A percentile compares a stretch with the other conserved stretches of the same genome.
Conservation (phyloP, 148 eudicot species). For the Fallopia convolvulus region DNA sequence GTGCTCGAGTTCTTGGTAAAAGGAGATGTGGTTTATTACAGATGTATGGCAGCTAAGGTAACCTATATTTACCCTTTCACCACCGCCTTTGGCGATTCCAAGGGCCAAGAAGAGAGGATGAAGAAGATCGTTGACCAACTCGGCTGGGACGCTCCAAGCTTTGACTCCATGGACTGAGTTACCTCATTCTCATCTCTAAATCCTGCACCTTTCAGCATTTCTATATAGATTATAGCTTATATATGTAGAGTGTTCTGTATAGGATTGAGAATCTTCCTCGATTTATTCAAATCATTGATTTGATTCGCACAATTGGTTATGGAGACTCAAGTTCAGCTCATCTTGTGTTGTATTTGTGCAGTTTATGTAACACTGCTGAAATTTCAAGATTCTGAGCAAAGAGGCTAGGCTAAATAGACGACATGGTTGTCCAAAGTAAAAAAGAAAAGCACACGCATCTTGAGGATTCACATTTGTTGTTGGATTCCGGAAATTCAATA, state of each 20-base stretch:
- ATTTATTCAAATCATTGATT: not conserved
- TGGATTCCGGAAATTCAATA: too few species aligned
- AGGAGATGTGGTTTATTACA: slow-evolving; percentile 75
- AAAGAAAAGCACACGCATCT: too few species aligned
- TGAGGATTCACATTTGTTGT: too few species aligned
- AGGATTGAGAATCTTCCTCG: not conserved
- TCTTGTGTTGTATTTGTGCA: not conserved
- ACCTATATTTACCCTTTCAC: slow-evolving; percentile 90
- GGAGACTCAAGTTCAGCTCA: not conserved
- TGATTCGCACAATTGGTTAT: not conserved
- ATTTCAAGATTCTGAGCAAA: too few species aligned
- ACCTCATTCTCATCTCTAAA: not conserved
- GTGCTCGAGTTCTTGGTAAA: slow-evolving; percentile 77
- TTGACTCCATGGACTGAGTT: slow-evolving; percentile 57
- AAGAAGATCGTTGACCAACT: slow-evolving; percentile 57
- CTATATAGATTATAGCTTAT: not conserved
- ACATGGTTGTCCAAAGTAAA: too few species aligned
- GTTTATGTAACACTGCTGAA: not conserved
- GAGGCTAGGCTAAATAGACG: too few species aligned
- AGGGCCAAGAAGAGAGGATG: slow-evolving; percentile 88
- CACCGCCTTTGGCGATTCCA: slow-evolving; percentile 94
- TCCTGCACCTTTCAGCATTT: not conserved
- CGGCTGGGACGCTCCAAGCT: slow-evolving; percentile 87
- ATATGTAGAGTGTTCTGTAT: not conserved
- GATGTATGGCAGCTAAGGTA: slow-evolving; percentile 90